Base-by-base conservation (phyloP, 306 rosid genomes). In the Cyclanthera cordifolia region DNA sequence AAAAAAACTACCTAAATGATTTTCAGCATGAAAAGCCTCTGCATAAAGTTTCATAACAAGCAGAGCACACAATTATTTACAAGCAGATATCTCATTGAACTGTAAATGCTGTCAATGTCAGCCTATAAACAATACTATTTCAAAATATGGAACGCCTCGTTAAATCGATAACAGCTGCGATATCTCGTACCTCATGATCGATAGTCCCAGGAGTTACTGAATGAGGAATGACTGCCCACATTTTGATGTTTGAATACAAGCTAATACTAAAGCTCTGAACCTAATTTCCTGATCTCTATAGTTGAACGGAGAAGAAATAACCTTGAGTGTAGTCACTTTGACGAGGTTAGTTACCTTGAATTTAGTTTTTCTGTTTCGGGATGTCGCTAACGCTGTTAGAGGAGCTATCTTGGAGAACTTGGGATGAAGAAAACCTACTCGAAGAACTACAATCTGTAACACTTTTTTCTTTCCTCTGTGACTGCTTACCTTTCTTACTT, bases 351-450 rank as follows among this genome's bases (percentile, higher is more conserved):
- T 61, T 4, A 12, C 49, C 49, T 45, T 13, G 49, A 63, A 65
- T 65, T 45, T 75, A 79, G 45, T 82, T 69, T 60, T 75, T 79
- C 67, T 75, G 47, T 77, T 87, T 85, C 12, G 90, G 88, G 45
- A 69, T 49, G 78, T 89, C 86, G 50, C 89, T 76, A 19, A 84
- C 78, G 2, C 96, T 87, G 79, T 84, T 86, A 70, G 90, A 82
- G 48, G 85, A 89, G 86, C 90, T 85, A 77, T 83, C 95, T 75
- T 78, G 92, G 56, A 74, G 79, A 81, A 84, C 93, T 75, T 79
- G 88, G 71, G 88, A 84, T 1, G 88, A 74, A 71, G 96, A 87
- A 79, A 80, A 77, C 72, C 82, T 69, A 73, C 96, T 84, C n/a
- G 95, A 89, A 65, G 88, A 80, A 73, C 93, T 75, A 71, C 82